Evolutionary conservation across 2,329 filamentous ascomycete species (phyloP).

Genomic region (Fusarium irregulare): DNA sequence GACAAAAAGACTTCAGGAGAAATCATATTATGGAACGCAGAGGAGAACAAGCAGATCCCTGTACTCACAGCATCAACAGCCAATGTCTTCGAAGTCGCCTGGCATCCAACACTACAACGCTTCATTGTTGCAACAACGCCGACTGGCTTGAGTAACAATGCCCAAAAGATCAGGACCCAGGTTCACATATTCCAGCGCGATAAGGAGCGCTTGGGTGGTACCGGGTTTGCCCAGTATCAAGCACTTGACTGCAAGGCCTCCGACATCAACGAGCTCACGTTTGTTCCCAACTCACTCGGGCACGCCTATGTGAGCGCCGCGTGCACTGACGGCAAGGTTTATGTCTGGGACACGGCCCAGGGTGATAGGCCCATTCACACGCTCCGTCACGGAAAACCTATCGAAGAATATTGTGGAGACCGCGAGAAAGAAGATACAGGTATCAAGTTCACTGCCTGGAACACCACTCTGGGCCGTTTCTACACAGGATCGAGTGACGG

Average conservation of each 20-base stretch:
- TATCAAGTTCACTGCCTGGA: slow-evolving; percentile 73
- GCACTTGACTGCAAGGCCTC: slow-evolving; percentile 68
- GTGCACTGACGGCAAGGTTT: slow-evolving; percentile 70
- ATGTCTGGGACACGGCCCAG: slow-evolving; percentile 70
- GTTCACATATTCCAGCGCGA: slow-evolving; percentile 64
- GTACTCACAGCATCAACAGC: slow-evolving; percentile 64
- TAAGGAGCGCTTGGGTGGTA: slow-evolving; percentile 41
- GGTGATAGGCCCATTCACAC: slow-evolving; percentile 67
- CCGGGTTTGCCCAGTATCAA: slow-evolving; percentile 58
- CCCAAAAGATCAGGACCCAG: slow-evolving; percentile 64
- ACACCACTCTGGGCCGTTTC: slow-evolving; percentile 64
- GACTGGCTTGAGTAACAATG: slow-evolving; percentile 54
- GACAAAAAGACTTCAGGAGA: slow-evolving; percentile 69
- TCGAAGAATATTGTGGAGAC: slow-evolving; percentile 56
- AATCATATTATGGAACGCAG: slow-evolving; percentile 69
- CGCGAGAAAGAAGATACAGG: slow-evolving; percentile 68
- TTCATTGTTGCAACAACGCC: slow-evolving; percentile 71
- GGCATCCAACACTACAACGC: slow-evolving; percentile 66
- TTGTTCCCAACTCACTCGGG: slow-evolving; percentile 64
- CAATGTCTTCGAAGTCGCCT: slow-evolving; percentile 73
- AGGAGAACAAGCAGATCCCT: slow-evolving; percentile 56
- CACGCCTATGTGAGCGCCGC: slow-evolving; percentile 69
- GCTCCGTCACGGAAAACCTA: slow-evolving; percentile 62
- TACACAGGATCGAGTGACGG: slow-evolving; percentile 75
- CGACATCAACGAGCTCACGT: slow-evolving; percentile 72